Evolutionary conservation across 2,329 filamentous ascomycete species (phyloP).

Genomic region (Waltergamsia citrina): DNA sequence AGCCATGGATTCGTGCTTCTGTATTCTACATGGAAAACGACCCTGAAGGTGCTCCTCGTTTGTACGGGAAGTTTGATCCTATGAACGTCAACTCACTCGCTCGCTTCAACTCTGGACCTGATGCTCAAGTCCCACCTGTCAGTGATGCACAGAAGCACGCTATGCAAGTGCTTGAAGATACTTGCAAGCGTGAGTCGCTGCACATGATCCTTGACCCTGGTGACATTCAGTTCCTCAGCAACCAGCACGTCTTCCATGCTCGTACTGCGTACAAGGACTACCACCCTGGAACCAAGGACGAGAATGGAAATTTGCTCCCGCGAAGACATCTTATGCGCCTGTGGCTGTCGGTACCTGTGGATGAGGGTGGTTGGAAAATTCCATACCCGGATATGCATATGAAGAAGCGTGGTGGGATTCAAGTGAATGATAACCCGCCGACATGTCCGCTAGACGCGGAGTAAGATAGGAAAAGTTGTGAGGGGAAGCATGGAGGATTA

Average conservation of each 20-base stretch:
- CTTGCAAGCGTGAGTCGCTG: conserved; percentile 60
- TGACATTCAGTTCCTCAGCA: conserved; percentile 79
- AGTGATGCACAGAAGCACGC: conserved; percentile 51
- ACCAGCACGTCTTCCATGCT: conserved; percentile 72
- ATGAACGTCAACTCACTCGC: conserved; percentile 73
- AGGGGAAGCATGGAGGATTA: conserved; percentile 13
- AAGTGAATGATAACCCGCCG: conserved; percentile 68
- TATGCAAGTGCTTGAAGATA: conserved; percentile 56
- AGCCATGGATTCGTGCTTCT: conserved; percentile 61
- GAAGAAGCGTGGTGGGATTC: conserved; percentile 78
- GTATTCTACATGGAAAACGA: conserved; percentile 68
- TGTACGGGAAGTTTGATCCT: conserved; percentile 71
- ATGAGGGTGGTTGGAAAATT: conserved; percentile 73
- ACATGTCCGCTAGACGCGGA: conserved; percentile 66
- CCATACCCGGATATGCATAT: conserved; percentile 70
- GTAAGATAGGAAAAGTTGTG: too few relatives aligned
- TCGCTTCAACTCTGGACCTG: conserved; percentile 53
- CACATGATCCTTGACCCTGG: conserved; percentile 84
- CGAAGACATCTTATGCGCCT: conserved; percentile 71
- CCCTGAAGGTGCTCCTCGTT: conserved; percentile 48
- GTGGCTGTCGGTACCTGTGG: conserved; percentile 71
- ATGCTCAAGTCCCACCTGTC: conserved; percentile 43
- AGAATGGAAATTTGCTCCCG: conserved; percentile 38
- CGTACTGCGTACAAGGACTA: conserved; percentile 64
- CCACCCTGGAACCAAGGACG: conserved; percentile 28